Evolutionary conservation across 2,329 filamentous ascomycete species (phyloP).

Genomic region (Ophioceras dolichostomum): DNA sequence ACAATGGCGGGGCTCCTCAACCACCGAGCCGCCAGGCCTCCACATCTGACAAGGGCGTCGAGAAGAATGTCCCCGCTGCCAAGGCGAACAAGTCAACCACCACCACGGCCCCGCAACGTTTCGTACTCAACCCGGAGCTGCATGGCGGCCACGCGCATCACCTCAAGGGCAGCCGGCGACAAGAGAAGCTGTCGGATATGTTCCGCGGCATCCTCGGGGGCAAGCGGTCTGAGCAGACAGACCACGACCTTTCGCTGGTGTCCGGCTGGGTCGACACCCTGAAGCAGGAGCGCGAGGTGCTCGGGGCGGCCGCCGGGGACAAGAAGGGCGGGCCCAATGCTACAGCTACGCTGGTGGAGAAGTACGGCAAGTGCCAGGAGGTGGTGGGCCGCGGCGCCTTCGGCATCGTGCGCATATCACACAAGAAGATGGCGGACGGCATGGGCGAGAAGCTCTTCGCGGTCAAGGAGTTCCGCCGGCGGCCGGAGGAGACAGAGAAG

Average conservation of each 20-base stretch:
- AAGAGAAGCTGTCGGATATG: slow-evolving; percentile 92
- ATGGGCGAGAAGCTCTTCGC: slow-evolving; percentile 83
- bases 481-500: slow-evolving; percentile 88
- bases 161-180: slow-evolving; percentile 77
- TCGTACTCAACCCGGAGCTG: slow-evolving; percentile 33
- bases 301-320: slow-evolving; percentile 49
- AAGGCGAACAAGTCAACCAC: slow-evolving; percentile 21
- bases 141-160: slow-evolving; percentile 74
- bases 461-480: slow-evolving; percentile 93
- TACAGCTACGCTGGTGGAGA: slow-evolving; percentile 75
- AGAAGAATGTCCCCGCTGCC: slow-evolving; percentile 17
- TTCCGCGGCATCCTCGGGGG: slow-evolving; percentile 77
- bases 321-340: slow-evolving; percentile 66
- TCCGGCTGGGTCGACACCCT: slow-evolving; percentile 93
- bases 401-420: slow-evolving; percentile 92
- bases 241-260: slow-evolving; percentile 69
- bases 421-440: slow-evolving; percentile 81
- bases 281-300: slow-evolving; percentile 72
- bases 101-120: slow-evolving; percentile 28
- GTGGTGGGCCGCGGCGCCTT: slow-evolving; percentile 93
- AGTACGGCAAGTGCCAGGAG: slow-evolving; percentile 98
- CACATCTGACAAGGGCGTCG: slow-evolving; percentile 23
- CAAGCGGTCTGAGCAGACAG: slow-evolving; percentile 60
- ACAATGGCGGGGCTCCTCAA: slow-evolving; percentile 22
- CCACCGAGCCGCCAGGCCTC: slow-evolving; percentile 29